A percentile compares a stretch with the other conserved stretches of the same genome.
phyloP scores from a whole-genome alignment of 192 early-diverging fungal species.

The Entomortierella chlamydospora region DNA sequence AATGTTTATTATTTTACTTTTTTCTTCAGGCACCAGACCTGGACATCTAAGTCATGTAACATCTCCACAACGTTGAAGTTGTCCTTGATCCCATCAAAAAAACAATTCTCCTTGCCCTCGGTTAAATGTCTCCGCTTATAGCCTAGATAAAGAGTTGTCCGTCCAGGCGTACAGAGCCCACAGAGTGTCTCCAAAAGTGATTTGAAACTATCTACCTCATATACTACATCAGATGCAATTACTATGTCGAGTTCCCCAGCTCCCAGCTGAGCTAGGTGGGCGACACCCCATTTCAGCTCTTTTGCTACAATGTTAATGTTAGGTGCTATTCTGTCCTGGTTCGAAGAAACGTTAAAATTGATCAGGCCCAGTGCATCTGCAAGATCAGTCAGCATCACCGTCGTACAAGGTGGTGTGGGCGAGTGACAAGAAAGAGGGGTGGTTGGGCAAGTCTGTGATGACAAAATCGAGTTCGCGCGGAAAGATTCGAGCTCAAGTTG shows the following conservation, averaged over 20 bases:
- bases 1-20: not conserved
- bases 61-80: slow-evolving; percentile 34
- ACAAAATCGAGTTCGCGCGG: not conserved
- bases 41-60: slow-evolving; percentile 3
- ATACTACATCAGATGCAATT: slow-evolving; percentile 65
- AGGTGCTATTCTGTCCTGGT: slow-evolving; percentile 24
- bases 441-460: not conserved
- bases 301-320: slow-evolving; percentile 6
- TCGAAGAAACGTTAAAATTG: slow-evolving; percentile 44
- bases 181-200: slow-evolving; percentile 52
- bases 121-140: slow-evolving; percentile 57
- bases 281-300: slow-evolving; percentile 30
- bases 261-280: not conserved
- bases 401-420: not conserved
- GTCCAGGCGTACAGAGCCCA: slow-evolving; percentile 33
- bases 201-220: slow-evolving; percentile 49
- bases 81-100: slow-evolving; percentile 36
- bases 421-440: not conserved
- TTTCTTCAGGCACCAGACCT: slow-evolving; percentile 21
- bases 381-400: slow-evolving; percentile 56
- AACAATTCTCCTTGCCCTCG: slow-evolving; percentile 29
- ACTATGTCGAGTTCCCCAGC: slow-evolving; percentile 48
- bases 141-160: slow-evolving; percentile 56
- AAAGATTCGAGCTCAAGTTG: slow-evolving; percentile 17
- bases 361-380: slow-evolving; percentile 57